Evolutionary conservation across 2,329 filamentous ascomycete genomes (phyloP).

Genomic region (Colletotrichum eremochloae): DNA sequence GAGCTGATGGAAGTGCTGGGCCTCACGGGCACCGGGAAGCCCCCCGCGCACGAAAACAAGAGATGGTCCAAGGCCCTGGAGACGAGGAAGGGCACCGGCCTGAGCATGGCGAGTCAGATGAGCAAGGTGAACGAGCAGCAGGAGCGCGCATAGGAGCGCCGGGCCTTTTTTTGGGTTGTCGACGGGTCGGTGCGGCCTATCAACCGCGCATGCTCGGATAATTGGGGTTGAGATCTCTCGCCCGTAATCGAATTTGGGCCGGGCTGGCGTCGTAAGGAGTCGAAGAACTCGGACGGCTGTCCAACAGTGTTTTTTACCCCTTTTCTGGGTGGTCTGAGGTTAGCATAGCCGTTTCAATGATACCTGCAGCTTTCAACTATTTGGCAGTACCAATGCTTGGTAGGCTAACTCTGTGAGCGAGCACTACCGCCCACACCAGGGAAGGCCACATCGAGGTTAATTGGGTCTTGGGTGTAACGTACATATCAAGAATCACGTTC

Average conservation of each 20-base stretch:
- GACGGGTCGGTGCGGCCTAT: slow-evolving; percentile 19
- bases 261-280: background rate
- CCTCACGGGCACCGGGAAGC: slow-evolving; percentile 58
- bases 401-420: background rate
- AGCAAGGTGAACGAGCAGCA: slow-evolving; percentile 55
- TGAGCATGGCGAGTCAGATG: slow-evolving; percentile 65
- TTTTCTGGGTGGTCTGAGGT: slow-evolving; percentile 12
- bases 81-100: slow-evolving; percentile 66
- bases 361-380: slow-evolving; percentile 20
- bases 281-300: slow-evolving; percentile 5
- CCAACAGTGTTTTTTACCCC: background rate
- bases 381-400: background rate
- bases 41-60: slow-evolving; percentile 55
- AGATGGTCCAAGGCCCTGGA: slow-evolving; percentile 62
- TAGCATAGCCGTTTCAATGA: slow-evolving; percentile 37
- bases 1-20: slow-evolving; percentile 75
- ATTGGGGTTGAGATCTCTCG: slow-evolving; percentile 6
- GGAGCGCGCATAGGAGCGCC: slow-evolving; percentile 29
- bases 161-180: slow-evolving; percentile 25
- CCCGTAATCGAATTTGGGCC: background rate
- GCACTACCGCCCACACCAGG: background rate
- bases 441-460: background rate
- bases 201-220: slow-evolving; percentile 11
- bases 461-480: too few species aligned
- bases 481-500: too few species aligned